A percentile compares a stretch with the other conserved stretches of the same genome.
These are phyloP conservation scores for Trichoderma pleuroti DNA, from an alignment of 2,329 filamentous ascomycete genomes.

Conservation along the genomic window DNA sequence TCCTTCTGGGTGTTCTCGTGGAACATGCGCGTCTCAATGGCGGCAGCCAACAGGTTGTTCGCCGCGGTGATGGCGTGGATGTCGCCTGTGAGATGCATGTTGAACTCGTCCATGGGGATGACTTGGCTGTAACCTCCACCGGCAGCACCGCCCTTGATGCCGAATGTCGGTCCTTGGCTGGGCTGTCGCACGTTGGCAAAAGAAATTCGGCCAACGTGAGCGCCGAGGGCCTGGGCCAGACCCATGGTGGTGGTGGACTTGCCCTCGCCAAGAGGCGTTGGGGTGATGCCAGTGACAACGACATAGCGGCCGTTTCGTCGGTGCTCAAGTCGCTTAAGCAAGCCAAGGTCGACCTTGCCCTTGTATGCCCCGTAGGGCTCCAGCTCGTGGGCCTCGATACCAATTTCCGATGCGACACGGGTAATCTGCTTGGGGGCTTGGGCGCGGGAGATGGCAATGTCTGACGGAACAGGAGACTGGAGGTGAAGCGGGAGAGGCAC, in stretches of 20 bases:
- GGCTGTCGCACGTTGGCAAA: slow-evolving; percentile 98
- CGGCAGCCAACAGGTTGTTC: slow-evolving; percentile 93
- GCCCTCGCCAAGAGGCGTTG: slow-evolving; percentile 92
- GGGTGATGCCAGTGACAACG: slow-evolving; percentile 91
- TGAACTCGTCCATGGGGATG: slow-evolving; percentile 99
- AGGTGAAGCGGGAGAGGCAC: slow-evolving; percentile 80
- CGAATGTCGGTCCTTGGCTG: slow-evolving; percentile 95
- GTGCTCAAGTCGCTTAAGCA: slow-evolving; percentile 81
- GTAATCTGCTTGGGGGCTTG: slow-evolving; percentile 93
- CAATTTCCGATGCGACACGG: slow-evolving; percentile 77
- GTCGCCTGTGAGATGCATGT: slow-evolving; percentile 93
- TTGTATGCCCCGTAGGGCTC: slow-evolving; percentile 96
- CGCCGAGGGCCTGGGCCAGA: slow-evolving; percentile 86
- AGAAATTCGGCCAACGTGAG: slow-evolving; percentile 78
- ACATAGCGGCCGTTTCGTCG: slow-evolving; percentile 87
- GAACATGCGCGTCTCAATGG: slow-evolving; percentile 97
- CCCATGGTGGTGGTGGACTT: slow-evolving; percentile 99
- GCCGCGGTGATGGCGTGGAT: slow-evolving; percentile 96
- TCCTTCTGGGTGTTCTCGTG: slow-evolving; percentile 96
- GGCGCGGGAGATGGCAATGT: slow-evolving; percentile 85
- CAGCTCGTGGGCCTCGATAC: slow-evolving; percentile 82
- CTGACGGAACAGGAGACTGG: slow-evolving; percentile 80
- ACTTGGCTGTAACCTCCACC: slow-evolving; percentile 98
- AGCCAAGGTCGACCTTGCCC: slow-evolving; percentile 82
- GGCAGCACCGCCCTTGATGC: slow-evolving; percentile 96